These are phyloP conservation scores for Colletotrichum sojae DNA, from an alignment of 2,329 filamentous ascomycete species.

Conservation along the genomic window DNA sequence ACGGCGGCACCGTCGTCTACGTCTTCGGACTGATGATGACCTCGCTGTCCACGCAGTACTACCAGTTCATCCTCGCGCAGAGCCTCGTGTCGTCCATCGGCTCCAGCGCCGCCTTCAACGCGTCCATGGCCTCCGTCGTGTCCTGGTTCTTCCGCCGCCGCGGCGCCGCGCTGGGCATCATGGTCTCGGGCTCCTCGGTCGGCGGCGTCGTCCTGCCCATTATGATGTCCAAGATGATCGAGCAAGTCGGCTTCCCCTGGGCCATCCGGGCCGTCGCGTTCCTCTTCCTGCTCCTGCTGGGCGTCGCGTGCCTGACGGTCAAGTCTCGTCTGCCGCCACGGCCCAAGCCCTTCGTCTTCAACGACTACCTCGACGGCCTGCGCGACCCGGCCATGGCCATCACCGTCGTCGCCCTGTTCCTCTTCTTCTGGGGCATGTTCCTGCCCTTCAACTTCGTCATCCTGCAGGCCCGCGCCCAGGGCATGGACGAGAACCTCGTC, in stretches of 20 bases:
- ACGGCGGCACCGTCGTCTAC: constrained; percentile 68
- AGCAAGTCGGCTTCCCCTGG: constrained; percentile 61
- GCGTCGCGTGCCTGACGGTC: constrained; percentile 54
- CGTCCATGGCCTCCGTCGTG: constrained; percentile 57
- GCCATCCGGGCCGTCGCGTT: constrained; percentile 64
- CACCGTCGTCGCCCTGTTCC: constrained; percentile 62
- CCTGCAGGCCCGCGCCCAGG: constrained; percentile 61
- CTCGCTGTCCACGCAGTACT: constrained; percentile 62
- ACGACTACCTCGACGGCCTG: constrained; percentile 63
- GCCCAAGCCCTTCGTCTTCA: constrained; percentile 59
- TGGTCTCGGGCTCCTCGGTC: constrained; percentile 67
- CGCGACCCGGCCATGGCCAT: constrained; percentile 61
- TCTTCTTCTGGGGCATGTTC: constrained; percentile 71
- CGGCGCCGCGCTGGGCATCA: constrained; percentile 67
- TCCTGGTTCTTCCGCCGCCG: constrained; percentile 69
- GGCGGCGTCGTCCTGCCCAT: constrained; percentile 74
- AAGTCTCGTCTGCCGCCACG: constrained; percentile 61
- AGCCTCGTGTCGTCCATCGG: constrained; percentile 58
- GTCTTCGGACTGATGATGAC: constrained; percentile 78
- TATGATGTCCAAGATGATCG: constrained; percentile 69
- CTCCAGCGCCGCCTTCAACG: constrained; percentile 59
- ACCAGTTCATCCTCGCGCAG: constrained; percentile 61
- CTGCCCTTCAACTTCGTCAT: constrained; percentile 68
- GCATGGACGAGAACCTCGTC: constrained; percentile 57
- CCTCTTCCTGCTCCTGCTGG: constrained; percentile 57